Evolutionary conservation across 768 basidiomycete species (phyloP), one percentile per base, ranked within the genome.

Genomic region (Rickenella mellea): DNA sequence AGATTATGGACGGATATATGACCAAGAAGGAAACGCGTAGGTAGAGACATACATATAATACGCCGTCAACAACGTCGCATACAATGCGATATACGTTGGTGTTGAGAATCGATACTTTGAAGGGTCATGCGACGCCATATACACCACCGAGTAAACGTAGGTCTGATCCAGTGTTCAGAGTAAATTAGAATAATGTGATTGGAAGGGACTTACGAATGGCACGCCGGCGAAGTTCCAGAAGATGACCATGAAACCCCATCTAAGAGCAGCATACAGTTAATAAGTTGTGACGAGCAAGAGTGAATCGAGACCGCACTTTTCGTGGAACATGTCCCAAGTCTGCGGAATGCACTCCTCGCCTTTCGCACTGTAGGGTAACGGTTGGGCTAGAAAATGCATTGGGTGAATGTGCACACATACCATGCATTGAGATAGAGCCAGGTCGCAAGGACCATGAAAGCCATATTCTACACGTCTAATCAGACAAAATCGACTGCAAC

Each of bases 241-340:
- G 57, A 96, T 96, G 49, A 97, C 83, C 77, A 97, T 83, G 71
- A 93, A 97, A 24, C 93, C 88, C 87, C 87, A 89, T 55, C 76
- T 79, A 37, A 39, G 5, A 27, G 43, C 31, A 27, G 19, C 10
- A 12, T 54, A 25, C 39, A 39, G 4, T 35, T n/a, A n/a, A n/a
- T n/a, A n/a, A n/a, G n/a, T n/a, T n/a, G n/a, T n/a, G 5, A 40
- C 39, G 24, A 45, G 19, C 11, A 33, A 41, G 24, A 0, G 19
- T 24, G 21, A 44, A 30, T 48, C 8, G 47, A 21, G 5, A 50
- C 43, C 70, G 48, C 65, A 84, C 74, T 99, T 99, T 58, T 99
- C 94, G 53, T 94, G 89, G 69, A 82, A 96, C 90, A 99, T 99
- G 55, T 97, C 96, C 94, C 96, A 98, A 2, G 91, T 93, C 61